Base-by-base conservation (phyloP, 106 monocot species). In the Platanthera zijinensis region DNA sequence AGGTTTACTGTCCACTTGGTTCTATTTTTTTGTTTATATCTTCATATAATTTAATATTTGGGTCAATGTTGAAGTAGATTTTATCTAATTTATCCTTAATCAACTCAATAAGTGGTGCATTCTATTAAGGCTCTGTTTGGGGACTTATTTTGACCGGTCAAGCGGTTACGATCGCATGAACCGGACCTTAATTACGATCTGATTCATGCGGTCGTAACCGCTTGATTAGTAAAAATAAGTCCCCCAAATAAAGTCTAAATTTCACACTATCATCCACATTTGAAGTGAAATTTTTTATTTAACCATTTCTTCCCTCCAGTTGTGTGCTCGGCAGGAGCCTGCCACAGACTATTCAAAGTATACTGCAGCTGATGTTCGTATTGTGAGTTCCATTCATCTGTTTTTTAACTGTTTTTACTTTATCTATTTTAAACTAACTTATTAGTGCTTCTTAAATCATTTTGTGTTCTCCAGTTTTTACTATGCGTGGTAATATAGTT, bases 361-460 rank as follows among this genome's bases (percentile, higher is more conserved):
- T 59, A 88, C 83, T 80, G 93, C 86, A 82, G 94, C 83, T 77
- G 93, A 90, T 87, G 93, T 94, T 66, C 86, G 90, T 82, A 94
- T 77, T 82, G 76, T 81, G 30, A 81, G 76, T 17, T 72, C 15
- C n/a, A 1, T 69, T 72, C 4, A 72, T 50, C 9, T 30, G 30
- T 28, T 64, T 21, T 1, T 11, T 64, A n/a, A 7, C 6, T 66
- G 8, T 32, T 28, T 66, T 32, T 30, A 12, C 30, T 28, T 66
- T 17, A 66, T 66, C 9, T 66, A 3, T 63, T 66, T 66, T 66
- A 28, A 4, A 22, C 14, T 3, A 70, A 6, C 6, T 15, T 47
- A 6, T 32, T n/a, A 17, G 48, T 48, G 70, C n/a, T 70, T 15
- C 48, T 70, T 70, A 47, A 70, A n/a, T 14, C 48, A 28, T 47